These are phyloP conservation scores for Tolypocladium tundrense DNA, from an alignment of 2,329 filamentous ascomycete genomes.

Conservation along the genomic window DNA sequence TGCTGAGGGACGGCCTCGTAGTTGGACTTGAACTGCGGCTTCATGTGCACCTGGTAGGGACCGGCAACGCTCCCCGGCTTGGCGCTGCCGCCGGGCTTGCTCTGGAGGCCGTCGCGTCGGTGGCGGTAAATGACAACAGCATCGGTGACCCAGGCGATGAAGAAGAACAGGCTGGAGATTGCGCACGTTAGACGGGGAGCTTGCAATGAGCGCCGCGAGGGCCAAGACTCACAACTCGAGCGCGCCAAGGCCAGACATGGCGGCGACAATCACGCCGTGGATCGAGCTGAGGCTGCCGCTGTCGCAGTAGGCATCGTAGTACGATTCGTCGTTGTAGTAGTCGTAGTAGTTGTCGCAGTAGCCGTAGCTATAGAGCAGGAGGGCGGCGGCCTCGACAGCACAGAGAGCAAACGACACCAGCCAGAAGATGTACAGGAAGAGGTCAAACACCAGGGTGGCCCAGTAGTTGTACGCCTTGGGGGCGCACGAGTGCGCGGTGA, in stretches of 20 bases:
- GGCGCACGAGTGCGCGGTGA: slow-evolving; percentile 29
- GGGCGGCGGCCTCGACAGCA: slow-evolving; percentile 21
- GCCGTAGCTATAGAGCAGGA: slow-evolving; percentile 9
- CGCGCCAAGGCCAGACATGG: slow-evolving; percentile 28
- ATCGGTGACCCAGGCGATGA: slow-evolving; percentile 29
- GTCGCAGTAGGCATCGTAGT: not conserved
- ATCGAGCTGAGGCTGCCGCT: not conserved
- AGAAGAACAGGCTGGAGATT: slow-evolving; percentile 27
- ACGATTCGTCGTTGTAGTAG: not conserved
- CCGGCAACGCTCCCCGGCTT: not conserved
- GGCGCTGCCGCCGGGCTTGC: slow-evolving; percentile 13
- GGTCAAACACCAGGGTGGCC: slow-evolving; percentile 39
- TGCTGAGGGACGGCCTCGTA: slow-evolving; percentile 8
- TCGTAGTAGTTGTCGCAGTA: slow-evolving; percentile 13
- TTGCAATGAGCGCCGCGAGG: not conserved
- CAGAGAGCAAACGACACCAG: slow-evolving; percentile 31
- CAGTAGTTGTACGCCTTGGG: slow-evolving; percentile 42
- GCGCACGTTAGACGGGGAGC: not conserved
- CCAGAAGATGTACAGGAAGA: slow-evolving; percentile 43
- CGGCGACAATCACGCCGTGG: slow-evolving; percentile 13
- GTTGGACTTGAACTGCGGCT: slow-evolving; percentile 2
- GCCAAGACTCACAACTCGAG: slow-evolving; percentile 29
- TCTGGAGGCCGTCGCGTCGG: slow-evolving; percentile 31
- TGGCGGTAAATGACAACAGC: slow-evolving; percentile 31
- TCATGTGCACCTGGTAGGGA: slow-evolving; percentile 3